Conservation (phyloP, 768 basidiomycete genomes). For the Rubroboletus satanas region DNA sequence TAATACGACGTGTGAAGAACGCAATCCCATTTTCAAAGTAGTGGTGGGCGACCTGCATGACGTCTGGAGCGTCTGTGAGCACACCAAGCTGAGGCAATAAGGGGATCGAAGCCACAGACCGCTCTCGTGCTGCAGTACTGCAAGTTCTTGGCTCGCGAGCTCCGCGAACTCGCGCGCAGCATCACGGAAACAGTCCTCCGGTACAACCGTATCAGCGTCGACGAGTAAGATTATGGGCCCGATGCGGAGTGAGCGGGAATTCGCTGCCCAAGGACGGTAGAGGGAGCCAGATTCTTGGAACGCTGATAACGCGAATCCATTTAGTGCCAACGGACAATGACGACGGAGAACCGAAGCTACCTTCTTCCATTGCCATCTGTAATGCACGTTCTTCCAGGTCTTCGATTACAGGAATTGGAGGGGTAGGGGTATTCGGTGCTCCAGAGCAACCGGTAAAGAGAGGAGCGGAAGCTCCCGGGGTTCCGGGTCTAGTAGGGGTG, state of each 20-base stretch:
- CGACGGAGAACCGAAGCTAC: constrained; percentile 30
- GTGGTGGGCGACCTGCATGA: constrained; percentile 86
- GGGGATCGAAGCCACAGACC: constrained; percentile 45
- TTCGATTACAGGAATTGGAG: constrained; percentile 24
- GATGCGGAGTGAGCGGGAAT: constrained; percentile 68
- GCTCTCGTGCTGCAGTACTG: constrained; percentile 88
- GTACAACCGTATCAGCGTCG: constrained; percentile 87
- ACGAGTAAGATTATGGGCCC: constrained; percentile 79
- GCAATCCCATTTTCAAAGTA: constrained; percentile 91
- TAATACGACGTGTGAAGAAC: constrained; percentile 84
- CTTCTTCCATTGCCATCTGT: constrained; percentile 50
- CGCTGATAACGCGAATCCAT: constrained; percentile 34
- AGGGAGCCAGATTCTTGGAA: constrained; percentile 53
- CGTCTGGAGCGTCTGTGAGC: constrained; percentile 44
- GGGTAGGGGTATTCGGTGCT: constrained; percentile 4
- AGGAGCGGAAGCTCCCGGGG: constrained; percentile 18
- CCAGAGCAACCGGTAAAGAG: constrained; percentile 3
- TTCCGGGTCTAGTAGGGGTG: constrained; percentile 26
- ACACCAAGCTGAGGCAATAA: not conserved
- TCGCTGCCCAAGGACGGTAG: constrained; percentile 74
- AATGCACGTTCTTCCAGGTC: constrained; percentile 49
- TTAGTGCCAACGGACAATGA: constrained; percentile 36
- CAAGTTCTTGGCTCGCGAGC: constrained; percentile 59
- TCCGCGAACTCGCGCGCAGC: constrained; percentile 82
- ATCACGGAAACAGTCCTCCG: constrained; percentile 88